These are phyloP conservation scores for Leccinum subspadiceum DNA, from an alignment of 1,284 basidiomycete genomes.

Conservation along the genomic window DNA sequence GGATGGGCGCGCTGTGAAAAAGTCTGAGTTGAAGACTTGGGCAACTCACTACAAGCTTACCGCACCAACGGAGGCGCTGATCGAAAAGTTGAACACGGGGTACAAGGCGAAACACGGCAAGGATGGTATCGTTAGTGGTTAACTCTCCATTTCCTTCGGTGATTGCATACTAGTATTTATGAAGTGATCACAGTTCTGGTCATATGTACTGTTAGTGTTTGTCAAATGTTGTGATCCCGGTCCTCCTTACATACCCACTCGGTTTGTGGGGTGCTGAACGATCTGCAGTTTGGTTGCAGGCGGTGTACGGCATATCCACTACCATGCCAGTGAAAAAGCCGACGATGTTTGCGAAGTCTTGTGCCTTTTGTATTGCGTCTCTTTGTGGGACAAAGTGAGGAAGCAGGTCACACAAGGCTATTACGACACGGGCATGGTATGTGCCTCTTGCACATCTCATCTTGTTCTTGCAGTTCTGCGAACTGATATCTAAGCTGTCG, in stretches of 20 bases:
- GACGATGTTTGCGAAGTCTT: background rate
- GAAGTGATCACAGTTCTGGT: background rate
- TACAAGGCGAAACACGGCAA: conserved; percentile 4
- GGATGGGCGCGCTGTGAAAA: conserved; percentile 6
- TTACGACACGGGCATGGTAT: background rate
- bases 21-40: conserved; percentile 6
- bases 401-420: background rate
- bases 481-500: background rate
- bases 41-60: conserved; percentile 3
- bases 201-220: background rate
- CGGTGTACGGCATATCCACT: too few species aligned
- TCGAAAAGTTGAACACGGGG: background rate
- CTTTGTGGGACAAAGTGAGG: background rate
- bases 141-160: background rate
- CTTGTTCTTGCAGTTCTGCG: background rate
- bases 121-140: conserved; percentile 2
- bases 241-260: background rate
- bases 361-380: background rate
- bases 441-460: background rate
- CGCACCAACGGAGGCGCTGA: background rate
- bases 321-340: too few species aligned
- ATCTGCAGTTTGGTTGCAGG: background rate
- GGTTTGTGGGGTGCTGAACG: background rate
- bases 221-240: background rate
- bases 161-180: background rate